phyloP scores from a whole-genome alignment of 768 basidiomycete genomes.

The Albatrellus ellisii region DNA sequence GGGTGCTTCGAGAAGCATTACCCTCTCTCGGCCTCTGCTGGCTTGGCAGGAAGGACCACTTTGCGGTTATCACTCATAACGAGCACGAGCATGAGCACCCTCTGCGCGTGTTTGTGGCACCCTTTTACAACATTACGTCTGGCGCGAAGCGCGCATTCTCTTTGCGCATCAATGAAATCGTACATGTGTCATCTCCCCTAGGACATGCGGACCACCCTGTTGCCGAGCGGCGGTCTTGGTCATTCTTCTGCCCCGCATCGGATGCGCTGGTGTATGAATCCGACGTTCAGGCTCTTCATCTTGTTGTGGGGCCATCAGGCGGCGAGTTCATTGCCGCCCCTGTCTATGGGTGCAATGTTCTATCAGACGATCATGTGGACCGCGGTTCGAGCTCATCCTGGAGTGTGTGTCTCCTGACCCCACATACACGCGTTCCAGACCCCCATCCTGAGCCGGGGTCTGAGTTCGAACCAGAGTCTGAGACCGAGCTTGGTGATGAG shows the following conservation, averaged over 20 bases:
- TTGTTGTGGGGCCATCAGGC: conserved; percentile 17
- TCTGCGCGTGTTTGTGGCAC: too few relatives aligned
- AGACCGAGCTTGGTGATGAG: too few relatives aligned
- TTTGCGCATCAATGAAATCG: too few relatives aligned
- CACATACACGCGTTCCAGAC: conserved; percentile 15
- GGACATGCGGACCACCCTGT: conserved; percentile 6
- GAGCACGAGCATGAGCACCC: too few relatives aligned
- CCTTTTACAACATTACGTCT: too few relatives aligned
- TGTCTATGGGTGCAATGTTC: conserved; percentile 13
- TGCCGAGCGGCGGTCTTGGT: background rate
- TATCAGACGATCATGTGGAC: conserved; percentile 13
- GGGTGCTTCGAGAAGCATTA: conserved; percentile 6
- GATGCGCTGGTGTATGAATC: too few relatives aligned
- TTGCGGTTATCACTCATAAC: conserved; percentile 9
- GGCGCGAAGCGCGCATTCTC: conserved; percentile 7
- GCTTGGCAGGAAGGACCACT: conserved; percentile 9
- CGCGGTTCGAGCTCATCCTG: background rate
- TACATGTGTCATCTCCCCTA: too few relatives aligned
- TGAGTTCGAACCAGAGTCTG: background rate
- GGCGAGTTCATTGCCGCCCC: conserved; percentile 21
- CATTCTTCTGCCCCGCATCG: conserved; percentile 2
- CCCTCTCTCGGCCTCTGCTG: conserved; percentile 12
- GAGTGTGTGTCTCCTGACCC: conserved; percentile 19
- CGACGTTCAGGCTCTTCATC: conserved; percentile 8
- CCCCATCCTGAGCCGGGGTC: background rate